Conservation (phyloP, 495 filamentous ascomycete species). For the Glutinoglossum americanum region DNA sequence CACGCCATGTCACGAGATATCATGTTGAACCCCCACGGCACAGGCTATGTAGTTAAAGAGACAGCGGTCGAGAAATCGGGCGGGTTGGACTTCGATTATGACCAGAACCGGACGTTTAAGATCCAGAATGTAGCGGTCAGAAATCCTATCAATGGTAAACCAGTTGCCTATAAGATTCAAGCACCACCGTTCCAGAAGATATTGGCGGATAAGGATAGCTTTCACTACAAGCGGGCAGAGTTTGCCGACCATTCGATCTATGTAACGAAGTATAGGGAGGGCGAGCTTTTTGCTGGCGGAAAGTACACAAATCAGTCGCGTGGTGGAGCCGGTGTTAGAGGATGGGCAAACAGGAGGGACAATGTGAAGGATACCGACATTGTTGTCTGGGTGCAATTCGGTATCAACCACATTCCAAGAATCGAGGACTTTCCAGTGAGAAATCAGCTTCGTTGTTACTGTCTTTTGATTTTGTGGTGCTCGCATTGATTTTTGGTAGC, state of each 20-base stretch:
- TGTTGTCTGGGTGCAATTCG: slow-evolving; percentile 23
- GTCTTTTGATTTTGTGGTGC: background rate
- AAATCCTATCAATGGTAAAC: slow-evolving; percentile 54
- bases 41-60: slow-evolving; percentile 47
- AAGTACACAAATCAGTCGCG: slow-evolving; percentile 73
- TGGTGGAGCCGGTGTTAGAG: slow-evolving; percentile 28
- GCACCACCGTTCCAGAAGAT: slow-evolving; percentile 60
- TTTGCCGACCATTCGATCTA: slow-evolving; percentile 70
- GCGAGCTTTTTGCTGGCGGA: slow-evolving; percentile 62
- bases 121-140: slow-evolving; percentile 45
- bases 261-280: slow-evolving; percentile 56
- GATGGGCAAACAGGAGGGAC: slow-evolving; percentile 20
- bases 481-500: background rate
- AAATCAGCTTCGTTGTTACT: background rate
- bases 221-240: slow-evolving; percentile 54
- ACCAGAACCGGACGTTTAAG: slow-evolving; percentile 52
- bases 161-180: slow-evolving; percentile 60
- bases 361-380: slow-evolving; percentile 21
- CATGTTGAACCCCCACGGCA: slow-evolving; percentile 56
- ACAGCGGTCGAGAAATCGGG: slow-evolving; percentile 37
- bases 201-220: slow-evolving; percentile 43
- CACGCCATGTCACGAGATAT: slow-evolving; percentile 43
- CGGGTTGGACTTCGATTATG: slow-evolving; percentile 39
- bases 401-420: slow-evolving; percentile 20
- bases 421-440: slow-evolving; percentile 19